These are phyloP conservation scores for Blastobotrys serpentis DNA, from an alignment of 1,139 yeast species.

Conservation along the genomic window DNA sequence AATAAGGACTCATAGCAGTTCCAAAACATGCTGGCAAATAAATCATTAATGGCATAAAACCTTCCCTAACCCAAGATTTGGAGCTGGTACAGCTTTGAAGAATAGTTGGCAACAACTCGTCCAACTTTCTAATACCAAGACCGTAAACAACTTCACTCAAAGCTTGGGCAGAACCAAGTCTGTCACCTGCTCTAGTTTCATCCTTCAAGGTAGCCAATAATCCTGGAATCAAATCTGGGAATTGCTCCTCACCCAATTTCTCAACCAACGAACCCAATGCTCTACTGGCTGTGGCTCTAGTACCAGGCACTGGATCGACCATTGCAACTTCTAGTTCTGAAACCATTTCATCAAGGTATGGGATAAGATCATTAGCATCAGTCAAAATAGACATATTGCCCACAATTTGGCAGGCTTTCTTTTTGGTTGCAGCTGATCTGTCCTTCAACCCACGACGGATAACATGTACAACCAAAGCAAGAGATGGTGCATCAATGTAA, in stretches of 20 bases:
- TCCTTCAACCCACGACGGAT: slow-evolving; percentile 94
- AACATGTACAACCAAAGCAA: slow-evolving; percentile 92
- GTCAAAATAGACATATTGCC: slow-evolving; percentile 98
- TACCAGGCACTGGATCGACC: slow-evolving; percentile 98
- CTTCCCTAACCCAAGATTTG: slow-evolving; percentile 77
- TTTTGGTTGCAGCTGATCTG: slow-evolving; percentile 85
- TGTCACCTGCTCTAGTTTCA: slow-evolving; percentile 81
- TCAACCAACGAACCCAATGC: slow-evolving; percentile 96
- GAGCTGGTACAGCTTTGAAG: slow-evolving; percentile 68
- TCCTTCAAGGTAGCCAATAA: slow-evolving; percentile 75
- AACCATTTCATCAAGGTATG: slow-evolving; percentile 75
- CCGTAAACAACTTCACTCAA: slow-evolving; percentile 92
- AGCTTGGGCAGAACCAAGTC: slow-evolving; percentile 97
- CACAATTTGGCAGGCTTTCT: slow-evolving; percentile 95
- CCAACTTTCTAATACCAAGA: slow-evolving; percentile 80
- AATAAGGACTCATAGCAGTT: slow-evolving; percentile 83
- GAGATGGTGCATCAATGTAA: slow-evolving; percentile 95
- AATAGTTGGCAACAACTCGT: slow-evolving; percentile 80
- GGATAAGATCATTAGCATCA: slow-evolving; percentile 79
- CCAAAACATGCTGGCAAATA: slow-evolving; percentile 96
- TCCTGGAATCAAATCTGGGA: slow-evolving; percentile 89
- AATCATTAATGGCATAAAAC: slow-evolving; percentile 85
- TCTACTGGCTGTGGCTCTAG: slow-evolving; percentile 96
- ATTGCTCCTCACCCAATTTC: slow-evolving; percentile 90
- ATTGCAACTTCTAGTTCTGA: slow-evolving; percentile 86